Percentiles rank a stretch among this genome's conserved stretches.
Evolutionary conservation across 805 yeast species (phyloP).

Genomic region (Grigorovia jiainica): DNA sequence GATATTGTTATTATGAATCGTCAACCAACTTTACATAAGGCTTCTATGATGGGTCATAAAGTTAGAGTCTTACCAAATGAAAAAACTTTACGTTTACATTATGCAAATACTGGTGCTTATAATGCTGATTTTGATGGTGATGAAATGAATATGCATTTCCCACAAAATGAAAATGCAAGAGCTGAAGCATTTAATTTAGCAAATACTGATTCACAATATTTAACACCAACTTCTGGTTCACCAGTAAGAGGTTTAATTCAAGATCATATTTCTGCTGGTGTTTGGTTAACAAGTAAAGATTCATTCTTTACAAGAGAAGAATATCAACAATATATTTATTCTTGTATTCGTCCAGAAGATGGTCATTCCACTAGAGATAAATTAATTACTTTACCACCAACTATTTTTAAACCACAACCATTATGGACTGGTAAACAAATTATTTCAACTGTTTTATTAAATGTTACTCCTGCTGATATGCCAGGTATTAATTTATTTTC

Average conservation of each 20-base stretch:
- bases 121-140: slow-evolving; percentile 99
- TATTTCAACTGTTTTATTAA: slow-evolving; percentile 81
- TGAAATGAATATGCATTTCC: slow-evolving; percentile 99
- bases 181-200: slow-evolving; percentile 94
- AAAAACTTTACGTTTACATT: slow-evolving; percentile 90
- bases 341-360: slow-evolving; percentile 94
- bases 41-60: slow-evolving; percentile 99
- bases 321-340: slow-evolving; percentile 89
- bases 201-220: slow-evolving; percentile 92
- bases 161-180: slow-evolving; percentile 93
- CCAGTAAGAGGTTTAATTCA: slow-evolving; percentile 98
- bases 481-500: slow-evolving; percentile 86
- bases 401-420: slow-evolving; percentile 76
- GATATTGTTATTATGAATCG: slow-evolving; percentile 98
- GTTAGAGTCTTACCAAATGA: slow-evolving; percentile 96
- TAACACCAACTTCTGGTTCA: slow-evolving; percentile 96
- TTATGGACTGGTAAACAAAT: slow-evolving; percentile 98
- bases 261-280: slow-evolving; percentile 98
- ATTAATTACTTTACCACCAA: slow-evolving; percentile 79
- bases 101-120: slow-evolving; percentile 98
- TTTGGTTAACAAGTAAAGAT: slow-evolving; percentile 93
- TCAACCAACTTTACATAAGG: slow-evolving; percentile 98
- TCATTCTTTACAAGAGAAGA: slow-evolving; percentile 81
- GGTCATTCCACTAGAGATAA: slow-evolving; percentile 75
- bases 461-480: slow-evolving; percentile 75